Evolutionary conservation across 257 asterid genomes (phyloP), one percentile per base, ranked within the genome.

Genomic region (Rehmannia glutinosa): DNA sequence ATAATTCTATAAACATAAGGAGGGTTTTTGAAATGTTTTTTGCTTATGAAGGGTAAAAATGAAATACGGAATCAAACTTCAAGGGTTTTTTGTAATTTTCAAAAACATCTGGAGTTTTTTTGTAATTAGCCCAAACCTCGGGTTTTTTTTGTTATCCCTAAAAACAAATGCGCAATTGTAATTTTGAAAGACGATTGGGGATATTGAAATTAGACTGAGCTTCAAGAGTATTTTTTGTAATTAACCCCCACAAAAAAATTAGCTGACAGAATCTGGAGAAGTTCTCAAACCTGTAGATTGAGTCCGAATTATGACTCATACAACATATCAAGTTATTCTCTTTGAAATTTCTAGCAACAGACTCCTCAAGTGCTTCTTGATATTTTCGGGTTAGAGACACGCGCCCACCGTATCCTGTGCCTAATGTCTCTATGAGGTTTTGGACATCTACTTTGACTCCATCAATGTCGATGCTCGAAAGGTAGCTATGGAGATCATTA

Each of bases 361-460:
- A 77, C 60, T 77, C 81, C 64, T 77, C 81, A 21, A 77, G 25
- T 6, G 81, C 81, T 51, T 23, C 49, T 38, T 77, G 78, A 25
- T 69, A 78, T 39, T 41, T 47, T 59, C 72, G 25, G 7, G 77
- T 70, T 24, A 78, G 59, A 33, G 71, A 36, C 12, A 78, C 77
- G 32, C 83, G 77, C 11, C 83, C 83, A 6, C 80, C 83, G 6
- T 73, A n/a, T 54, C 83, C 83, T 12, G 65, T 32, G 7, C 83
- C 83, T 28, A 78, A 65, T 3, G 83, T 73, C 56, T 78, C 83
- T 39, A 78, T 28, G 52, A 78, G 55, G 36, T 78, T 78, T 57
- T 78, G 83, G 21, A 78, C 76, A 55, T 78, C 83, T 15, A 78
- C 83, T 55, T 78, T 78, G 28, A 78, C 74, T 49, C 83, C 83